Percentiles rank a stretch among this genome's conserved stretches.
Evolutionary conservation across 2,329 filamentous ascomycete species (phyloP).

Genomic region (Pseudogymnoascus sp.): DNA sequence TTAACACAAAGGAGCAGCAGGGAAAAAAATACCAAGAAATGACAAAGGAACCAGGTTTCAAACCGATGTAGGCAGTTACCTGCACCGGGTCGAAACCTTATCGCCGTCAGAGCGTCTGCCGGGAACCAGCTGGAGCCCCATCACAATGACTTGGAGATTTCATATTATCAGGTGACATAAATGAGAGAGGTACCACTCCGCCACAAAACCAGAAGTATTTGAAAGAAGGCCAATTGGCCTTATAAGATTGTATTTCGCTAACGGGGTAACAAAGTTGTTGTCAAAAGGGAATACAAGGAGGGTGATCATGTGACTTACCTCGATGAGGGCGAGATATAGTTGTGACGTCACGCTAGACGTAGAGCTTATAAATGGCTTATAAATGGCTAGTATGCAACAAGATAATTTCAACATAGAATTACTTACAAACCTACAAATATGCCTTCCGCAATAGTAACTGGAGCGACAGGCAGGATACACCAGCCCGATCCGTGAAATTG

Average conservation of each 20-base stretch:
- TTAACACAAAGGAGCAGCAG: no score
- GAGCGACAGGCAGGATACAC: constrained; percentile 19
- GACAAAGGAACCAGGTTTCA: neutral
- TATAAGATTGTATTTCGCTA: no score
- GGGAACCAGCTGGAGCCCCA: no score
- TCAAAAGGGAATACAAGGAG: no score
- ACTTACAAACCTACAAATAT: constrained; percentile 8
- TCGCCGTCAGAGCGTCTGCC: no score
- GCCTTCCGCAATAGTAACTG: constrained; percentile 17
- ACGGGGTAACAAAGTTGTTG: no score
- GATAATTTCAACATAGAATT: neutral
- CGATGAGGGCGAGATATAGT: neutral
- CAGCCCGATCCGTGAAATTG: neutral
- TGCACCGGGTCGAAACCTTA: neutral
- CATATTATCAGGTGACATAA: no score
- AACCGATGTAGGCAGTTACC: neutral
- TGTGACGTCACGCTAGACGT: neutral
- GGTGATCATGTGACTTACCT: neutral
- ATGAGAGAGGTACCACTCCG: no score
- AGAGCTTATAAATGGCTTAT: neutral
- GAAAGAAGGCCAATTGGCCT: no score
- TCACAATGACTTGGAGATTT: no score
- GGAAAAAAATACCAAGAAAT: neutral
- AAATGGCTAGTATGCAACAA: neutral
- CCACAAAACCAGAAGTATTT: no score